phyloP scores from a whole-genome alignment of 352 stramenopile species.

The Globisporangium echinulatum region DNA sequence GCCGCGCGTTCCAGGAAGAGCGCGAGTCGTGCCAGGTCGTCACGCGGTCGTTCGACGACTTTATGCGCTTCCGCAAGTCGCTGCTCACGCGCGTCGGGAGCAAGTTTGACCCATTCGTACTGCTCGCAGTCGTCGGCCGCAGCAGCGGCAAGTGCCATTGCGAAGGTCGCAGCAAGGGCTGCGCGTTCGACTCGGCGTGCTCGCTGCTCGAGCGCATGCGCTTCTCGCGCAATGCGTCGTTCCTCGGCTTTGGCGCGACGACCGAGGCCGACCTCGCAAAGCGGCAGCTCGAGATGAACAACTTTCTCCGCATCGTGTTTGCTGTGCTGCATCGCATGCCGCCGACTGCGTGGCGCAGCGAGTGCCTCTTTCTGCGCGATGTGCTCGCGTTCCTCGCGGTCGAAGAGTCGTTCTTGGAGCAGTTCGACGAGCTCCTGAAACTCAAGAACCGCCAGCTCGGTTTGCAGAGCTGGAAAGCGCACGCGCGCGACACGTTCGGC shows the following conservation, averaged over 20 bases:
- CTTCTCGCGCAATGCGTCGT: constrained; percentile 62
- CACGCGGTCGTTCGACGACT: constrained; percentile 73
- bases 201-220: constrained; percentile 69
- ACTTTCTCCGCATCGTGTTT: constrained; percentile 79
- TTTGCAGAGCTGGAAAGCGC: constrained; percentile 69
- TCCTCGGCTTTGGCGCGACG: constrained; percentile 44
- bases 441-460: constrained; percentile 61
- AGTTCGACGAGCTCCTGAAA: constrained; percentile 60
- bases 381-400: constrained; percentile 77
- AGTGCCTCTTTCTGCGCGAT: constrained; percentile 79
- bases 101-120: constrained; percentile 27
- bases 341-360: constrained; percentile 47
- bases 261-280: constrained; percentile 44
- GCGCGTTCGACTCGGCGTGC: constrained; percentile 63
- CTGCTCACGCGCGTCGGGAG: constrained; percentile 55
- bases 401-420: constrained; percentile 60
- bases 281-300: constrained; percentile 75
- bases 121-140: constrained; percentile 16
- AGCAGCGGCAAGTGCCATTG: constrained; percentile 48
- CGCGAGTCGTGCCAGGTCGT: constrained; percentile 66
- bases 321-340: constrained; percentile 75
- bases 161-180: constrained; percentile 40
- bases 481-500: constrained; percentile 74
- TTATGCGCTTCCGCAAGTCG: constrained; percentile 67
- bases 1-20: constrained; percentile 47